Base-by-base conservation (phyloP, 768 basidiomycete species). In the Boletus bicolor region DNA sequence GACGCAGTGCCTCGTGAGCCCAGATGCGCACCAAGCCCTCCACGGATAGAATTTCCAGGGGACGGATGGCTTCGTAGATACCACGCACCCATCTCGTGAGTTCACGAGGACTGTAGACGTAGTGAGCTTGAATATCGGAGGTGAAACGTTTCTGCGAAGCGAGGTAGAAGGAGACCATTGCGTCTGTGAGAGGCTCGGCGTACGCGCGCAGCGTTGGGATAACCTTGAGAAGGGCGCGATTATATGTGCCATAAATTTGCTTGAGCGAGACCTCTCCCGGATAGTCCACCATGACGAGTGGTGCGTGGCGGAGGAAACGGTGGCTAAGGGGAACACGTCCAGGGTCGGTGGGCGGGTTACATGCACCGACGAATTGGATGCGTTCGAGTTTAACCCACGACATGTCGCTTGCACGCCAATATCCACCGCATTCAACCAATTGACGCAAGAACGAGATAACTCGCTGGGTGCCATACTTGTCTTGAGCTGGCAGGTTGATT, bases 331-430 rank as follows among this genome's bases (percentile, higher is more conserved):
- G 95, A n/a, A 98, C 95, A 72, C 97, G 93, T 55, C 97, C 97
- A 44, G 97, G 95, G 75, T 99, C 97, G 17, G 97, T 98, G 4
- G 97, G 97, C 26, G 97, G 97, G 69, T 99, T 99, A 73, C 97
- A 99, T 49, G 97, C 97, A 47, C 97, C 97, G 44, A 99, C 97
- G 68, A 99, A 98, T 72, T 99, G 97, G 57, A 99, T 98, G n/a
- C 97, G 85, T 71, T 98, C 97, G 50, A 99, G 79, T 66, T 87
- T 91, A 63, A 99, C 94, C 95, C 96, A 99, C 14, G 94, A 83
- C 84, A 94, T 91, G 73, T 99, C 97, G 15, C 82, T 82, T 2
- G 93, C 83, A 32, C 97, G 82, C 90, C 95, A 99, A 71, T 91
- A 99, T 3, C 97, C 97, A 30, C 91, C 89, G 43, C 82, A 84